Evolutionary conservation across 129 eudicot genomes (phyloP).

Genomic region (Tagetes patula): DNA sequence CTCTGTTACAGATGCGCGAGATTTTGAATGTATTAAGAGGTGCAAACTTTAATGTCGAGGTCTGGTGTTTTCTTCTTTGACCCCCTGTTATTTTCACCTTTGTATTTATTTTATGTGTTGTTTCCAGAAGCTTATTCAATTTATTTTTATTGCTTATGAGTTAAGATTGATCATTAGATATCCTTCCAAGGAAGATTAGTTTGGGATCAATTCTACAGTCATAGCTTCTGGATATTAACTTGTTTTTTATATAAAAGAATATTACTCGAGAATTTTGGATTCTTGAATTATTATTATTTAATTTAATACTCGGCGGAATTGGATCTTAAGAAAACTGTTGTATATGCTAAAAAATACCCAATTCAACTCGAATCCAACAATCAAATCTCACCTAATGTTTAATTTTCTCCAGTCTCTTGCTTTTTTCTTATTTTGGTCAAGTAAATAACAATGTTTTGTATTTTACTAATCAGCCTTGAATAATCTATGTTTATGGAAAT

Average conservation of each 20-base stretch:
- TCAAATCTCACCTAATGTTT: neutral
- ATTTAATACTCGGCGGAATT: neutral
- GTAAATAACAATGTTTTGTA: neutral
- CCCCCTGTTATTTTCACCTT: neutral
- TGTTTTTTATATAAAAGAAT: neutral
- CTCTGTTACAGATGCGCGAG: conserved; percentile 70
- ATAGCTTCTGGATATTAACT: neutral
- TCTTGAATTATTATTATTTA: neutral
- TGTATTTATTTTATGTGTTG: neutral
- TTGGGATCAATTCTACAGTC: neutral
- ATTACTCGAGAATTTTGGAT: neutral
- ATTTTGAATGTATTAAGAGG: conserved; percentile 71
- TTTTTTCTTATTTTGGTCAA: neutral
- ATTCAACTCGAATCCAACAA: neutral
- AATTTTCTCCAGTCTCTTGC: neutral
- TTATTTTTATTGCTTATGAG: neutral
- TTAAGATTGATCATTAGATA: neutral
- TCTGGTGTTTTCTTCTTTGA: conserved; percentile 32
- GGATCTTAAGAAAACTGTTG: neutral
- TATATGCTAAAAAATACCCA: no score
- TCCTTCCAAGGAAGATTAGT: conserved; percentile 5
- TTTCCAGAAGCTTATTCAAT: neutral
- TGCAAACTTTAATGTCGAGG: conserved; percentile 67
- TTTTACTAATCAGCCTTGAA: conserved; percentile 1
- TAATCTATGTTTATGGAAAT: neutral